phyloP scores from a whole-genome alignment of 2,329 filamentous ascomycete species.

The Podosphaera xanthii region DNA sequence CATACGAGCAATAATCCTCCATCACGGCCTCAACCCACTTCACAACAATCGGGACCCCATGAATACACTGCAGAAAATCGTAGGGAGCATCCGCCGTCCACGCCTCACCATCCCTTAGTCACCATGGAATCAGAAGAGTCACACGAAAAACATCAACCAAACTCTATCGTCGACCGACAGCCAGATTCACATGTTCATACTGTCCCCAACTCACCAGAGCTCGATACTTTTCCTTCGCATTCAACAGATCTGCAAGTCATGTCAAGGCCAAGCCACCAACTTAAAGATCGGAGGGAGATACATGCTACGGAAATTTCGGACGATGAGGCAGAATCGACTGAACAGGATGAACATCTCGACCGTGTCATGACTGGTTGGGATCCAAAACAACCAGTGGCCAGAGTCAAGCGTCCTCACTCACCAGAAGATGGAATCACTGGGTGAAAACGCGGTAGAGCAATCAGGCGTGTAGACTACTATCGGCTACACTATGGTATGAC shows the following conservation, averaged over 20 bases:
- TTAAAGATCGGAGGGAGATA: no score
- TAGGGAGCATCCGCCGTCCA: not conserved
- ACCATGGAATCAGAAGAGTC: not conserved
- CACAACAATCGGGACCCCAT: not conserved
- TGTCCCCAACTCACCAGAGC: not conserved
- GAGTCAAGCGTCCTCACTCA: no score
- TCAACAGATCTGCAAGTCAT: not conserved
- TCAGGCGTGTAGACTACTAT: not conserved
- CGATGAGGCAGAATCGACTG: no score
- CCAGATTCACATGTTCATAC: not conserved
- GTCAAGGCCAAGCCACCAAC: not conserved
- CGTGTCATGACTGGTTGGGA: no score
- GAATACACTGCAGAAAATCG: not conserved
- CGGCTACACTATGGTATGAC: not conserved
- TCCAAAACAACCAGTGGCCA: no score
- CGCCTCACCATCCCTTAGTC: not conserved
- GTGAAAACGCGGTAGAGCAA: not conserved
- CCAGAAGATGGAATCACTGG: not conserved
- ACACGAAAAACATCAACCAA: not conserved
- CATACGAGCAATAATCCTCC: not conserved
- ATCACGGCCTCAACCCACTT: not conserved
- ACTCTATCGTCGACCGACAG: not conserved
- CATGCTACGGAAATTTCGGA: no score
- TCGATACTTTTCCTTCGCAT: not conserved
- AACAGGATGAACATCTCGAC: no score